These are phyloP conservation scores for Populus simonii DNA, from an alignment of 345 rosid species.

Conservation along the genomic window DNA sequence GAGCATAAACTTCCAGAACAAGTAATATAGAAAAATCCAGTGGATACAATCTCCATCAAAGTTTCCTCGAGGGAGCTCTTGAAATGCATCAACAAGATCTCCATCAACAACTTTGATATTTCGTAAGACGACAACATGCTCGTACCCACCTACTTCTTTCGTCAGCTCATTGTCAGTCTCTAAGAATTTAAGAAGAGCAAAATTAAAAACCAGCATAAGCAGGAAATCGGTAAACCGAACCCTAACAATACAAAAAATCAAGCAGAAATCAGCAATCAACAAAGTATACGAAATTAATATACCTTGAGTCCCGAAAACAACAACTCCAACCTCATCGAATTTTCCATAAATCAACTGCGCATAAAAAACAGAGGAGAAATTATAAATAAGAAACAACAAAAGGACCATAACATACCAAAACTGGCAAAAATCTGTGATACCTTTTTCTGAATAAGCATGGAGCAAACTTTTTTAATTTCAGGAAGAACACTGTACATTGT, in stretches of 20 bases:
- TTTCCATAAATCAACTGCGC: conserved; percentile 72
- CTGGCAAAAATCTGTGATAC: conserved; percentile 21
- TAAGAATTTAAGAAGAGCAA: conserved; percentile 19
- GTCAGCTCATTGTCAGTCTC: conserved; percentile 77
- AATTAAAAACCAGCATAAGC: neutral
- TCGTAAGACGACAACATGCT: conserved; percentile 52
- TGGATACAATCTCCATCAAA: conserved; percentile 87
- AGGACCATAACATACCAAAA: neutral
- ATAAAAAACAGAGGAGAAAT: conserved; percentile 9
- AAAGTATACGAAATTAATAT: neutral
- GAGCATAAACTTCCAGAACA: conserved; percentile 5
- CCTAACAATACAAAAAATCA: neutral
- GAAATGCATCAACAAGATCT: conserved; percentile 41
- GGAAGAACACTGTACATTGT: conserved; percentile 68
- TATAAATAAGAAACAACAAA: neutral
- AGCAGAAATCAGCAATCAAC: neutral
- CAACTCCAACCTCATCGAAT: conserved; percentile 78
- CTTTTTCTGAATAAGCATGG: conserved; percentile 77
- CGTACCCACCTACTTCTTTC: conserved; percentile 80
- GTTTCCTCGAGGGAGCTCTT: conserved; percentile 69
- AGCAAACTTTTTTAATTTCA: conserved; percentile 60
- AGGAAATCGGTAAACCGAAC: neutral
- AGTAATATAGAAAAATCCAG: neutral
- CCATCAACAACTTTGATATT: conserved; percentile 72
- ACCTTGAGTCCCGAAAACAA: conserved; percentile 87